phyloP scores from a whole-genome alignment of 2,329 filamentous ascomycete species.

The Torrubiellomyces zombiae region DNA sequence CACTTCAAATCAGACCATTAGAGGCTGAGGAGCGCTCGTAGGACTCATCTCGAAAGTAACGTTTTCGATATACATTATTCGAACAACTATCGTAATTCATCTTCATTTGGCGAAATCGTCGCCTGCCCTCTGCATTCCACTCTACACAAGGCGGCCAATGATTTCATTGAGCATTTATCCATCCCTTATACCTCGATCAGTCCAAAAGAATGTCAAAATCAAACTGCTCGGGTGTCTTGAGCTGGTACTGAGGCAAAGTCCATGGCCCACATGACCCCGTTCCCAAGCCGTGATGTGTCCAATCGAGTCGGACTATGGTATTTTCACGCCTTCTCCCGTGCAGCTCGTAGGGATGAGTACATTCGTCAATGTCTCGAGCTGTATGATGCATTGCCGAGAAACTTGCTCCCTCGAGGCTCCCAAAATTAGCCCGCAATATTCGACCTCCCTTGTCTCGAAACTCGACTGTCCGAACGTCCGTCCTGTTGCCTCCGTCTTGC shows the following conservation, averaged over 20 bases:
- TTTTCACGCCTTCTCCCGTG: slow-evolving; percentile 28
- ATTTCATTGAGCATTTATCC: no score
- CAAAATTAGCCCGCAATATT: slow-evolving; percentile 27
- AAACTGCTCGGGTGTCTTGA: slow-evolving; percentile 23
- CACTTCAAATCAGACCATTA: no score
- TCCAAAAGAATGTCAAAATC: slow-evolving; percentile 27
- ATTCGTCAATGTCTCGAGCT: slow-evolving; percentile 33
- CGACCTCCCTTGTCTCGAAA: slow-evolving; percentile 18
- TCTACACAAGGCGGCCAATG: no score
- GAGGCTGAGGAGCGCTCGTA: no score
- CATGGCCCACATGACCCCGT: slow-evolving; percentile 45
- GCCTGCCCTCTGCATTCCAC: no score
- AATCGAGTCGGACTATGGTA: slow-evolving; percentile 41
- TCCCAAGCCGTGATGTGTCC: slow-evolving; percentile 44
- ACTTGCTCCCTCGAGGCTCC: slow-evolving; percentile 27
- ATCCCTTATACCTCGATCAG: no score
- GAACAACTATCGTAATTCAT: no score
- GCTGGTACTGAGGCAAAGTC: slow-evolving; percentile 29
- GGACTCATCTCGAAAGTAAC: no score
- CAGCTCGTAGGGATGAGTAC: slow-evolving; percentile 45
- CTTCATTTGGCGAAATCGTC: no score
- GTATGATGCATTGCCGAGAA: slow-evolving; percentile 43
- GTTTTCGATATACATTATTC: no score
- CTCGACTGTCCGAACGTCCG: slow-evolving; percentile 44
- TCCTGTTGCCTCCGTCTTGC: slow-evolving; percentile 50